Conservation (phyloP, 495 filamentous ascomycete species). For the Tricharina praecox region DNA sequence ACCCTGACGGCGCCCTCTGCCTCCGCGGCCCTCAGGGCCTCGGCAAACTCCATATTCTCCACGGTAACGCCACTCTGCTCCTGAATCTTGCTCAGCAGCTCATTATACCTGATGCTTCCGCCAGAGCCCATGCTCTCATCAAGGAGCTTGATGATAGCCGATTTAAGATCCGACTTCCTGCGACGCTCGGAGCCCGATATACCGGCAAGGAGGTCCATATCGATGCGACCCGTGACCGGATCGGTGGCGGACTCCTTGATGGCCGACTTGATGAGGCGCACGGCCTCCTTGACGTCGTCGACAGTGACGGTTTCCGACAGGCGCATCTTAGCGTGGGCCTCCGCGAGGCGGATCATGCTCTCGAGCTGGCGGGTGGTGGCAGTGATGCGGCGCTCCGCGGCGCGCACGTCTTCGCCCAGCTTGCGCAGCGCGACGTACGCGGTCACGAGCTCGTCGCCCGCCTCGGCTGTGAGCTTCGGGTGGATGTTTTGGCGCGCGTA, state of each 20-base stretch:
- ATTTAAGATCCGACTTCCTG: constrained; percentile 68
- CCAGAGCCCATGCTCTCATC: constrained; percentile 61
- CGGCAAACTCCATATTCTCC: constrained; percentile 61
- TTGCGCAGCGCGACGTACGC: constrained; percentile 93
- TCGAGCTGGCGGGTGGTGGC: constrained; percentile 92
- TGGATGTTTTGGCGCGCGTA: constrained; percentile 82
- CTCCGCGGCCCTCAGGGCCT: constrained; percentile 63
- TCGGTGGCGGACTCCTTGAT: constrained; percentile 95
- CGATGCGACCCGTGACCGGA: constrained; percentile 75
- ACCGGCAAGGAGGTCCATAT: constrained; percentile 89
- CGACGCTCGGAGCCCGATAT: constrained; percentile 69
- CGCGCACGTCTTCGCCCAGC: constrained; percentile 84
- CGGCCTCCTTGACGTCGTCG: constrained; percentile 76
- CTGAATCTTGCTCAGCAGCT: constrained; percentile 53
- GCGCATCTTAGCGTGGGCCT: constrained; percentile 97
- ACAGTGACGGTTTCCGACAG: constrained; percentile 56
- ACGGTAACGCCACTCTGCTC: constrained; percentile 60
- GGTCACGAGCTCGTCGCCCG: constrained; percentile 61
- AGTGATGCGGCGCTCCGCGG: constrained; percentile 86
- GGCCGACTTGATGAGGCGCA: constrained; percentile 79
- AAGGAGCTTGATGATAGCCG: constrained; percentile 50
- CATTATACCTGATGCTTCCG: constrained; percentile 54
- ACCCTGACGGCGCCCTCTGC: constrained; percentile 70
- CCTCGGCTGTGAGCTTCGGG: constrained; percentile 58
- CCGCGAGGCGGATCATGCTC: constrained; percentile 90